Percentiles rank a stretch among this genome's conserved stretches.
Conservation (phyloP, 305 asterid species). For the Plantago lanceolata region DNA sequence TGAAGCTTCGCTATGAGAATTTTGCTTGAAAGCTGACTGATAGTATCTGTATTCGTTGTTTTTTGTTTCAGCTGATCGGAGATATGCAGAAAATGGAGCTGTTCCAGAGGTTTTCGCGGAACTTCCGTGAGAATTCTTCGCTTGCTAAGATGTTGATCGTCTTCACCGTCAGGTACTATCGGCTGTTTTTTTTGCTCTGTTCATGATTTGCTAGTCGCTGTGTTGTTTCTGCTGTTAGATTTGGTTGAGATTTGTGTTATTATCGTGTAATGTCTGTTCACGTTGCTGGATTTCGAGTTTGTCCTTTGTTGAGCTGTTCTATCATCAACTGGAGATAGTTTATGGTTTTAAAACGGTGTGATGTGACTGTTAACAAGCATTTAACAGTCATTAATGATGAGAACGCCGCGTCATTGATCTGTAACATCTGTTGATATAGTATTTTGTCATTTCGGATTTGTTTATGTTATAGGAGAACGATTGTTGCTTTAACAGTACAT, state of each 20-base stretch:
- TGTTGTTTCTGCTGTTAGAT: conserved; percentile 1
- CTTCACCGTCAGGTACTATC: conserved; percentile 58
- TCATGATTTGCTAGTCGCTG: too few relatives aligned
- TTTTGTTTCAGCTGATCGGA: conserved; percentile 29
- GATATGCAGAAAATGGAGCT: conserved; percentile 43
- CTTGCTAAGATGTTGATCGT: conserved; percentile 55
- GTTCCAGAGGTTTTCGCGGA: conserved; percentile 52
- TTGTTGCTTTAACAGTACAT: background rate
- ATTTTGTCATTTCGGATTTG: background rate
- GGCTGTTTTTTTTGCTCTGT: background rate
- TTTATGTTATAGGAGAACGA: background rate
- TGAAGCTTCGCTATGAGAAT: background rate
- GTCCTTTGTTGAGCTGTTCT: background rate
- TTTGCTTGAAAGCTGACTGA: background rate
- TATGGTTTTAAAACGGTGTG: background rate
- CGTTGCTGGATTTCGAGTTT: conserved; percentile 6
- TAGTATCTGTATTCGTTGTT: background rate
- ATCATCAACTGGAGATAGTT: too few relatives aligned
- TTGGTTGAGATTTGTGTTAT: conserved; percentile 15
- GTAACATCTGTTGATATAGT: background rate
- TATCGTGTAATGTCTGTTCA: background rate
- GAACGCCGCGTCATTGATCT: background rate
- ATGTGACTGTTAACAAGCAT: background rate
- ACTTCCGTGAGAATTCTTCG: conserved; percentile 57
- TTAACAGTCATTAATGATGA: background rate